Evolutionary conservation across 192 early-diverging fungal species (phyloP).

Genomic region (Podila epicladia): DNA sequence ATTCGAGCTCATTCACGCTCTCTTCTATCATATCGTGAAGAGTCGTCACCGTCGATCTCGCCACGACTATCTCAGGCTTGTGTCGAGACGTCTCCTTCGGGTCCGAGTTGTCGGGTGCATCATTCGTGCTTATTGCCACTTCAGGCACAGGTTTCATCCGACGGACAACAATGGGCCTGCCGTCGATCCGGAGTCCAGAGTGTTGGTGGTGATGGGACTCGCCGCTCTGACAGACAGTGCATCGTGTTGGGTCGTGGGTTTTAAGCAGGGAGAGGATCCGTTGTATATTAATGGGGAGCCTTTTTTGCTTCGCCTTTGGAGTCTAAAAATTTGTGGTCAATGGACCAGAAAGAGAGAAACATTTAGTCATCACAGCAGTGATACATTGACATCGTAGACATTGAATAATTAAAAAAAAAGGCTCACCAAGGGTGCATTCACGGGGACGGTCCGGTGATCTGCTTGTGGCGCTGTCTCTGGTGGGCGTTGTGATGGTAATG

Average conservation of each 20-base stretch:
- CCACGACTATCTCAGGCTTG: neutral
- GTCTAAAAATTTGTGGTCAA: neutral
- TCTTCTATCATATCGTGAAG: neutral
- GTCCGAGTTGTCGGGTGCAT: too few relatives aligned
- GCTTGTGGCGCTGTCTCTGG: too few relatives aligned
- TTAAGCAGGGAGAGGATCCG: constrained; percentile 40
- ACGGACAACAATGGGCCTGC: constrained; percentile 5
- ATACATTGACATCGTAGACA: too few relatives aligned
- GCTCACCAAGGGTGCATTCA: too few relatives aligned
- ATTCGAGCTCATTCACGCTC: neutral
- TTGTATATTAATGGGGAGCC: constrained; percentile 22
- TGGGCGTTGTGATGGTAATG: too few relatives aligned
- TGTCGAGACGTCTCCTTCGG: too few relatives aligned
- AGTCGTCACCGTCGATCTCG: neutral
- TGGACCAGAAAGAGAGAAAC: neutral
- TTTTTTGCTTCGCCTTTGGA: constrained; percentile 16
- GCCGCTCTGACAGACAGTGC: constrained; percentile 36
- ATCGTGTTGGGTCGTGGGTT: constrained; percentile 28
- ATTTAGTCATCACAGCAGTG: neutral
- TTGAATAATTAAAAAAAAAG: too few relatives aligned
- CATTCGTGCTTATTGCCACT: too few relatives aligned
- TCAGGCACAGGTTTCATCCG: neutral
- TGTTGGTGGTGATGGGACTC: constrained; percentile 6
- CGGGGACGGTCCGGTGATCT: too few relatives aligned
- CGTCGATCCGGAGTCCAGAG: neutral